phyloP scores from a whole-genome alignment of 495 filamentous ascomycete genomes.

The Neurospora sp. region DNA sequence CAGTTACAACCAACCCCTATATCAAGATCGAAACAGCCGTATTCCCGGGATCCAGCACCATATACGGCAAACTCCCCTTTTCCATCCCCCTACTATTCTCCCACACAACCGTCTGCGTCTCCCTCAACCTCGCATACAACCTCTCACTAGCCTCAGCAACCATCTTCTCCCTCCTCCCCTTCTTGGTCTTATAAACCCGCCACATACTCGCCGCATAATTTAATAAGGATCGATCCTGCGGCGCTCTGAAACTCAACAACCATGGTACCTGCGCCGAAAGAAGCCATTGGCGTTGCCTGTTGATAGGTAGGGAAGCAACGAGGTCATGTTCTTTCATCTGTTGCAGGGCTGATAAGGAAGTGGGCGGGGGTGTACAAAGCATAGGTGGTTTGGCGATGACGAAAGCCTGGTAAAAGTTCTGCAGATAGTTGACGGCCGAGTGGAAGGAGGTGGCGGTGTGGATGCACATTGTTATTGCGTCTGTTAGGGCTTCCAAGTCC shows the following conservation, averaged over 20 bases:
- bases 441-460: conserved; percentile 41
- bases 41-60: conserved; percentile 30
- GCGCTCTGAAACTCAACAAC: conserved; percentile 34
- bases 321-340: conserved; percentile 25
- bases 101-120: conserved; percentile 15
- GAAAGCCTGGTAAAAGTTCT: conserved; percentile 39
- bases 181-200: conserved; percentile 17
- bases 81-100: conserved; percentile 19
- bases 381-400: conserved; percentile 35
- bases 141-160: conserved; percentile 14
- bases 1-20: neutral
- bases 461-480: conserved; percentile 57
- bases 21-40: conserved; percentile 34
- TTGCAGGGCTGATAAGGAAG: conserved; percentile 15
- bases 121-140: conserved; percentile 18
- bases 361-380: conserved; percentile 25
- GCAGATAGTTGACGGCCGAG: conserved; percentile 41
- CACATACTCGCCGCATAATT: conserved; percentile 29
- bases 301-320: conserved; percentile 32
- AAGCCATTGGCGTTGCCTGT: conserved; percentile 30
- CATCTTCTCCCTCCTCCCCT: conserved; percentile 3
- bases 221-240: conserved; percentile 26
- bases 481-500: conserved; percentile 71
- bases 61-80: conserved; percentile 28
- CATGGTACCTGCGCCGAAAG: conserved; percentile 33